Evolutionary conservation across 345 rosid species (phyloP), one percentile per base, ranked within the genome.

Genomic region (Psidium friedrichsthalianum): DNA sequence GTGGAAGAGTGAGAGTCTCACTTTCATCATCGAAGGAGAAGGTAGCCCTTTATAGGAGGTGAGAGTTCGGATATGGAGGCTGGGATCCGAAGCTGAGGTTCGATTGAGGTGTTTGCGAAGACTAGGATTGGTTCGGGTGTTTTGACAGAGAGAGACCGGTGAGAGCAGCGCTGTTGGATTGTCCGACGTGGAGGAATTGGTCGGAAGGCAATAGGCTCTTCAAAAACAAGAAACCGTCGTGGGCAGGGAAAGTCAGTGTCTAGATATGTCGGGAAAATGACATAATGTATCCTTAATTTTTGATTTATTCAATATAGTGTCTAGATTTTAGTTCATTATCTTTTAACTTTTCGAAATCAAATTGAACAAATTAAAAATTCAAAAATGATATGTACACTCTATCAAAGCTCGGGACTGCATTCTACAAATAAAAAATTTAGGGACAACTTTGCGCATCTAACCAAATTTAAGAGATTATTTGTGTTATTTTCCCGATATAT

Each of bases 311-410:
- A 13, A 59, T 59, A 27, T 27, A 2, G 6, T 59, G 5, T 13
- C 4, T 56, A 3, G 7, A 56, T 3, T 1, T 56, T 22, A 1
- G 11, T 49, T 49, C 0, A 49, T 9, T 49, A 10, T 9, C 1
- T 1, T 52, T 52, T 16, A 53, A 53, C 6, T 1, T 53, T 4
- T 0, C 6, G 1, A 6, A 14, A 5, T 16, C 10, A 64, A 3
- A 18, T 18, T 8, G 0, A 36, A 32, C 3, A 69, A 36, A 32
- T 18, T 36, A 20, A 36, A 8, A 40, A 1, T 18, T 2, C 1
- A 8, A 1, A 0, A 0, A 36, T 3, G 0, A 69, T 1, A 69
- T 36, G n/a, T 4, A 9, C 0, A 8, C 1, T 0, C 36, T 69
- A 69, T 32, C 0, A 10, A 69, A 69, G 0, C 32, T 69, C 1